These are phyloP conservation scores for Amylostereum areolatum DNA, from an alignment of 1,284 basidiomycete species.

Conservation along the genomic window DNA sequence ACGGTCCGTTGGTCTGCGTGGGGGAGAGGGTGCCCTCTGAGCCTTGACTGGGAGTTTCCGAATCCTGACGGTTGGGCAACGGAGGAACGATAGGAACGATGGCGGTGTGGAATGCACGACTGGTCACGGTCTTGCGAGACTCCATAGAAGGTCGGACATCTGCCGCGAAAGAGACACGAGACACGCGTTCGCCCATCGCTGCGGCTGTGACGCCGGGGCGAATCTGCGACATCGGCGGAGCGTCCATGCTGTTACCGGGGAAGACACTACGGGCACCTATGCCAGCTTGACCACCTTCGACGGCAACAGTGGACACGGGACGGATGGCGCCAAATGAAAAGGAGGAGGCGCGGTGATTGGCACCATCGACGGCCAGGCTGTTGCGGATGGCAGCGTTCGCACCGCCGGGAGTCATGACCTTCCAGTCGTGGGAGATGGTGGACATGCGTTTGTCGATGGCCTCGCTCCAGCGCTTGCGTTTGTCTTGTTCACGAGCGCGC, in stretches of 20 bases:
- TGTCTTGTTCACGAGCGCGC: constrained; percentile 44
- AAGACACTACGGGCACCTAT: constrained; percentile 32
- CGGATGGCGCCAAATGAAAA: constrained; percentile 56
- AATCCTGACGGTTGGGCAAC: constrained; percentile 38
- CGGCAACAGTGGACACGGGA: constrained; percentile 40
- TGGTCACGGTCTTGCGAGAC: constrained; percentile 41
- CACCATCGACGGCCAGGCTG: constrained; percentile 50
- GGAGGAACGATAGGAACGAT: constrained; percentile 52
- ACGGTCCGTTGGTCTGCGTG: constrained; percentile 61
- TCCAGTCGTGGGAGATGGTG: constrained; percentile 73
- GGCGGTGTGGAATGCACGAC: constrained; percentile 52
- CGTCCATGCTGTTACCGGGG: constrained; percentile 17
- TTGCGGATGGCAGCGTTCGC: constrained; percentile 68
- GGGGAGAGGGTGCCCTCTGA: constrained; percentile 44
- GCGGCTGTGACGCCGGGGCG: constrained; percentile 39
- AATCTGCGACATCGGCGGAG: constrained; percentile 44
- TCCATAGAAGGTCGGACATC: constrained; percentile 59
- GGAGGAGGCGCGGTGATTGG: constrained; percentile 37
- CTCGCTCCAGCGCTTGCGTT: constrained; percentile 65
- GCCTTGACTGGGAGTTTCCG: constrained; percentile 28
- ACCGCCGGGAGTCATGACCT: constrained; percentile 64
- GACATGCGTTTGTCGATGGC: constrained; percentile 80
- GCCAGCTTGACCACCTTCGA: constrained; percentile 40
- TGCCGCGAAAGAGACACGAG: constrained; percentile 67
- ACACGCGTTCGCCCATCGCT: constrained; percentile 34